phyloP scores from a whole-genome alignment of 176 grass and related monocot genomes.

The Zizania latifolia region DNA sequence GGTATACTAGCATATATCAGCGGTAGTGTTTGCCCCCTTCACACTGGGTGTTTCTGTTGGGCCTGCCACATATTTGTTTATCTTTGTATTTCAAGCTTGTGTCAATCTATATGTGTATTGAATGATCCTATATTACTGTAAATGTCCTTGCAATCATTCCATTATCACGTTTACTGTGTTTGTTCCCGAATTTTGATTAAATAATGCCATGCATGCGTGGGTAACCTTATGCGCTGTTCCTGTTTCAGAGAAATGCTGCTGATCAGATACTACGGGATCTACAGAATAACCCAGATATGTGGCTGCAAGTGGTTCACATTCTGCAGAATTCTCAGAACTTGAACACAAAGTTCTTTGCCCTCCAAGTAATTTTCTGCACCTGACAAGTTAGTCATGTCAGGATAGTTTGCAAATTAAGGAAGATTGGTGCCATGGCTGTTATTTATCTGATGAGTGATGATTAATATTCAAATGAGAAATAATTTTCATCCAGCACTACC shows the following conservation, averaged over 20 bases:
- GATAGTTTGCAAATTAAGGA: neutral
- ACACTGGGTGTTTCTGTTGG: neutral
- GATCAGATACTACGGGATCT: constrained; percentile 90
- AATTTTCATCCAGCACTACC: neutral
- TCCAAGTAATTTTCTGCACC: constrained; percentile 62
- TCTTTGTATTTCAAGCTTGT: neutral
- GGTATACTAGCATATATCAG: neutral
- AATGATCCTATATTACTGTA: neutral
- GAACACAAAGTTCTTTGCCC: constrained; percentile 97
- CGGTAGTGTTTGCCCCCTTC: neutral
- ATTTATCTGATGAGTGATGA: neutral
- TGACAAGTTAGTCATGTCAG: neutral
- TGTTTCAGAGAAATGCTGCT: constrained; percentile 79
- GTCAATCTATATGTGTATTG: neutral
- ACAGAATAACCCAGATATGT: constrained; percentile 93
- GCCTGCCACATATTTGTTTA: neutral
- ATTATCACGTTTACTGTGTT: neutral
- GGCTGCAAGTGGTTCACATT: constrained; percentile 98
- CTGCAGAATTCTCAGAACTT: constrained; percentile 87
- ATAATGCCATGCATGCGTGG: neutral
- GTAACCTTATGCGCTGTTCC: neutral
- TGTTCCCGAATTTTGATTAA: neutral
- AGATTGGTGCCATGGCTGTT: neutral
- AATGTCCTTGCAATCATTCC: neutral
- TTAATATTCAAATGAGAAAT: neutral